These are phyloP conservation scores for Psilocybe mexicana DNA, from an alignment of 1,284 basidiomycete genomes.

Conservation along the genomic window DNA sequence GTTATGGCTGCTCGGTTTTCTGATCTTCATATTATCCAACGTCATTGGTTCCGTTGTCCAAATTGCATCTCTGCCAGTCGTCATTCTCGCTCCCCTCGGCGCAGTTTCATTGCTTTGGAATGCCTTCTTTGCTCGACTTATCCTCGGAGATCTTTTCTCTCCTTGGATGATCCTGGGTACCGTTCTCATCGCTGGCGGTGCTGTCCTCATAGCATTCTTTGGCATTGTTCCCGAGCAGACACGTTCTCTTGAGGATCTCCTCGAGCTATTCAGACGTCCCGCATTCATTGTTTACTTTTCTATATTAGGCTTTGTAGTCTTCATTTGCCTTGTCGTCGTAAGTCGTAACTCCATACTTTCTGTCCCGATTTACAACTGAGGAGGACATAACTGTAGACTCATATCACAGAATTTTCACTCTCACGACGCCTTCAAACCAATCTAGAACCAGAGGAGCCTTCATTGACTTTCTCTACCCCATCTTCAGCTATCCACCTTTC, in stretches of 20 bases:
- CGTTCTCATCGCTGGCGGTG: conserved; percentile 84
- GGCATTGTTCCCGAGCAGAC: conserved; percentile 92
- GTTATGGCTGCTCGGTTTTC: conserved; percentile 86
- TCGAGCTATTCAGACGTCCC: conserved; percentile 76
- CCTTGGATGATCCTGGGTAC: conserved; percentile 86
- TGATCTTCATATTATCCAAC: conserved; percentile 86
- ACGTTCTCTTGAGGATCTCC: conserved; percentile 86
- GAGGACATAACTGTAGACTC: conserved; percentile 43
- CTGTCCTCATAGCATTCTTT: conserved; percentile 88
- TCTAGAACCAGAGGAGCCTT: conserved; percentile 24
- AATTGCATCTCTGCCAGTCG: conserved; percentile 91
- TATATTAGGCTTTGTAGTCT: conserved; percentile 64
- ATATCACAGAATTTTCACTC: conserved; percentile 54
- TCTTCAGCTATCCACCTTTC: conserved; percentile 30
- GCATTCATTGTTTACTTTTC: conserved; percentile 85
- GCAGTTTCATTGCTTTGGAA: conserved; percentile 95
- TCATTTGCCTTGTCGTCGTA: conserved; percentile 65
- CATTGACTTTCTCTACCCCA: conserved; percentile 28
- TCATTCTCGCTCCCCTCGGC: conserved; percentile 90
- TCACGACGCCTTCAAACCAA: conserved; percentile 25
- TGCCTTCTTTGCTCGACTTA: conserved; percentile 85
- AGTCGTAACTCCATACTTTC: conserved; percentile 32
- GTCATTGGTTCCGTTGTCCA: conserved; percentile 92
- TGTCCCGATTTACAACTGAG: not conserved
- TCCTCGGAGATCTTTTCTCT: conserved; percentile 88